A percentile compares a stretch with the other conserved stretches of the same genome.
Evolutionary conservation across 2,329 filamentous ascomycete species (phyloP).

Genomic region (Emydomyces testavorans): DNA sequence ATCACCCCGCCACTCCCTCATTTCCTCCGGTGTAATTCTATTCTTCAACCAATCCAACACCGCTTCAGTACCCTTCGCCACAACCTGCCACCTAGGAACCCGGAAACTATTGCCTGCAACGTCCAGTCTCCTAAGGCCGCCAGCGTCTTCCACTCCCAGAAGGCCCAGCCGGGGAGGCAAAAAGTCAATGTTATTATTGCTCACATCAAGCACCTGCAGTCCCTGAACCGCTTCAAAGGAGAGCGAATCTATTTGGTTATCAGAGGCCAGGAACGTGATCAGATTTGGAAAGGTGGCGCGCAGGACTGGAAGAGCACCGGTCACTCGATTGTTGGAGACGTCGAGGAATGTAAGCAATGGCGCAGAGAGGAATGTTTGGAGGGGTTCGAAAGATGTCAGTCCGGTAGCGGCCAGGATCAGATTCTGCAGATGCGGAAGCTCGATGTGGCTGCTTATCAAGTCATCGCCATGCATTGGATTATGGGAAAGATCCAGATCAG

Average conservation of each 20-base stretch:
- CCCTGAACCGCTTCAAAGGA: constrained; percentile 63
- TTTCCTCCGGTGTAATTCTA: constrained; percentile 49
- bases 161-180: constrained; percentile 72
- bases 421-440: constrained; percentile 62
- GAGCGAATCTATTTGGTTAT: constrained; percentile 67
- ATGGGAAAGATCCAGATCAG: constrained; percentile 60
- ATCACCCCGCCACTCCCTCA: constrained; percentile 29
- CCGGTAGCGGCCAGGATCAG: constrained; percentile 65
- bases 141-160: constrained; percentile 48
- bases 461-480: constrained; percentile 57
- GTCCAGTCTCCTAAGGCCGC: constrained; percentile 55
- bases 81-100: constrained; percentile 70
- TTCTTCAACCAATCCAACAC: constrained; percentile 71
- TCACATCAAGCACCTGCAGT: constrained; percentile 62
- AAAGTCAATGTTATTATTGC: constrained; percentile 74
- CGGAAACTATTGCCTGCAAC: constrained; percentile 78
- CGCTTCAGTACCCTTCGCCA: constrained; percentile 79
- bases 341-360: constrained; percentile 67
- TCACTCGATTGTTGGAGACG: constrained; percentile 69
- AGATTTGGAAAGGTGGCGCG: constrained; percentile 59
- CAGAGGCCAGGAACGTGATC: constrained; percentile 57
- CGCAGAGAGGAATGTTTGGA: constrained; percentile 58
- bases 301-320: constrained; percentile 53
- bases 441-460: constrained; percentile 55
- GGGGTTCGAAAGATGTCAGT: constrained; percentile 55